Base-by-base conservation (phyloP, 2,329 filamentous ascomycete species). In the Clarireedia homoeocarpa region DNA sequence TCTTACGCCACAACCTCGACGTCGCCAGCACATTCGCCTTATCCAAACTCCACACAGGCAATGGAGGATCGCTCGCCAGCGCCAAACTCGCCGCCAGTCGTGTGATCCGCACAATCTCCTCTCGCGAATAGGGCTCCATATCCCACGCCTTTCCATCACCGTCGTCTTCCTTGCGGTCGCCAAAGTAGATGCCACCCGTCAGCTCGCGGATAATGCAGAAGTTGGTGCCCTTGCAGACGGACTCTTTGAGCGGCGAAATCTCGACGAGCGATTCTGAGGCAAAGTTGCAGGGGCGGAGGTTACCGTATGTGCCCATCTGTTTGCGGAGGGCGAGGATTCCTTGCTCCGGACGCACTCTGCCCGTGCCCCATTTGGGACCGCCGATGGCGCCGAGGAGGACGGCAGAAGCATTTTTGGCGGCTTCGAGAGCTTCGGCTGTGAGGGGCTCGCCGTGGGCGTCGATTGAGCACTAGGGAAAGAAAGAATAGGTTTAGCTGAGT, bases 1-100 rank as follows among this genome's bases (percentile, higher is more conserved):
- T 87, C 76, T 88, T 91, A 59, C 92, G 80, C 92, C 92, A 97
- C 66, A 97, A 76, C 44, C 92, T 78, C 69, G 85, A 89, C 14
- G 91, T 96, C 1, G 92, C 92, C 62, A 97, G 81, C 51, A 97
- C 92, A 69, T 97, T 97, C 55, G 92, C 94, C 83, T 97, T 97
- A 74, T 97, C 94, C 68, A 96, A 75, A 69, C 83, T 89, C 85
- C 84, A 89, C 48, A 96, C 89, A 55, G 86, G 86, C 39, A 85
- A 78, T 1, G 88, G 88, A 1, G 89, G 88, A 71, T 86, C 78
- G 64, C 86, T 82, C 50, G 86, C 85, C 53, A 91, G 78, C 3
- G 92, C 92, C 26, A 97, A 78, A 73, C 86, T 83, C 5, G 84
- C 92, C 2, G 86, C 91, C 44, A 96, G 79, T 40, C 91, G 81